Base-by-base conservation (phyloP, 495 filamentous ascomycete genomes). In the Cryomyces minteri region DNA sequence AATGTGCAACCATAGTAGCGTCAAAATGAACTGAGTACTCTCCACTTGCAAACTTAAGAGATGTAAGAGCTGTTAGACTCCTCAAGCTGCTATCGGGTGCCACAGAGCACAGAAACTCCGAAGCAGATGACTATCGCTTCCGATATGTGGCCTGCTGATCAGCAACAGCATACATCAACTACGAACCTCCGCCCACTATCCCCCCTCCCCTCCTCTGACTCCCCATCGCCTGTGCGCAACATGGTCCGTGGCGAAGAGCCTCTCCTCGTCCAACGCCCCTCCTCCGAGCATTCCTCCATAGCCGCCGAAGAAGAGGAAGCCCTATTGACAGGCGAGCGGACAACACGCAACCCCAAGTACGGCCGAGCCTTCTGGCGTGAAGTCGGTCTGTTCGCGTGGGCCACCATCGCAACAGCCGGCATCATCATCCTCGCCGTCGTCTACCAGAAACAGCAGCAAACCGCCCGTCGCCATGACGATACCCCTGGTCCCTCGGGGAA, bases 311-410 rank as follows among this genome's bases (percentile, higher is more conserved):
- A 56, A 11, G 78, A 82, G 56, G 74, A 79, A 47, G 72, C 76
- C 37, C 63, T 83, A 25, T 61, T 84, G 30, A 80, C 75, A 5
- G 78, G 77, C 18, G 58, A 70, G 44, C 69, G 60, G 1, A 67
- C 60, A 14, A 25, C 18, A 25, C 18, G 18, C 18, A 25, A 25
- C 18, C 18, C 51, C 29, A 46, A 48, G 44, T 57, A 64, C 45
- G 58, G 61, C 48, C 68, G 71, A 68, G 49, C 58, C 6, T 69
- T 71, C 50, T 84, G 79, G 79, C 62, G 71, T 43, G 73, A 92
- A 51, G 58, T 86, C 41, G 76, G 79, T 4, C 60, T 94, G 36
- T 87, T 94, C 51, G 62, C 72, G 28, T 98, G 90, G 88, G 88
- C 88, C 11, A 52, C 92, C 10, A 56, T 90, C n/a, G 92, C 88